Conservation (phyloP, 768 basidiomycete species). For the Phylloporus scabripes region DNA sequence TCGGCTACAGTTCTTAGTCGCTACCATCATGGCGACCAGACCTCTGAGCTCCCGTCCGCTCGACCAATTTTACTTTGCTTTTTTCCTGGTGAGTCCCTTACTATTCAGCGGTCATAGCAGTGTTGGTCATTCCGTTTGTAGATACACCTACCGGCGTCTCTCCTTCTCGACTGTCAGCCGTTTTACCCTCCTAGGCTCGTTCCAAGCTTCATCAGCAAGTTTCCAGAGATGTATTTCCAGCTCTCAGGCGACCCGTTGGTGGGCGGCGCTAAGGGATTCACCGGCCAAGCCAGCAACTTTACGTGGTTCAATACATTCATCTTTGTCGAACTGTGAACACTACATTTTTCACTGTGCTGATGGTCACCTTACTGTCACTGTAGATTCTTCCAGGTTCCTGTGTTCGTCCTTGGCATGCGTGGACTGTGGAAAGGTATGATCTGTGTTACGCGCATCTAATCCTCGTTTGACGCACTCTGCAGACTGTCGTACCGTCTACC, state of each 20-base stretch:
- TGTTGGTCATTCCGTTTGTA: constrained; percentile 15
- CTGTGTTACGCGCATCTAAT: not conserved
- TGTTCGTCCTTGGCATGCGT: constrained; percentile 63
- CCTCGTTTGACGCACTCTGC: constrained; percentile 1
- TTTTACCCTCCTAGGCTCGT: constrained; percentile 51
- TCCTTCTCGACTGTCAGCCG: constrained; percentile 67
- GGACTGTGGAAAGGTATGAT: constrained; percentile 51
- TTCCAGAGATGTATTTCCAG: constrained; percentile 47
- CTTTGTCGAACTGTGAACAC: constrained; percentile 52
- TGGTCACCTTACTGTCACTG: not conserved
- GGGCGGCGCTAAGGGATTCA: constrained; percentile 43
- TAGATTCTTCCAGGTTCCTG: constrained; percentile 66
- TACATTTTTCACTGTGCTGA: not conserved
- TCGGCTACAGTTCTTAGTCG: not conserved
- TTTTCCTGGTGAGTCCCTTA: constrained; percentile 51
- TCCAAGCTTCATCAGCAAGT: constrained; percentile 40
- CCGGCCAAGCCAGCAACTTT: constrained; percentile 33
- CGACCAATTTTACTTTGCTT: constrained; percentile 64
- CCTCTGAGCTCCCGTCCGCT: constrained; percentile 53
- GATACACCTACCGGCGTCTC: constrained; percentile 64
- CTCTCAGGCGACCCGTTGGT: constrained; percentile 66
- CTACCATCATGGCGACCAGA: constrained; percentile 8
- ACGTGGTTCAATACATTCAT: constrained; percentile 66
- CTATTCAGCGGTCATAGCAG: not conserved
- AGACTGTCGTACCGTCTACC: constrained; percentile 52